Conservation (phyloP, 305 asterid species). For the Fraxinus baroniana region DNA sequence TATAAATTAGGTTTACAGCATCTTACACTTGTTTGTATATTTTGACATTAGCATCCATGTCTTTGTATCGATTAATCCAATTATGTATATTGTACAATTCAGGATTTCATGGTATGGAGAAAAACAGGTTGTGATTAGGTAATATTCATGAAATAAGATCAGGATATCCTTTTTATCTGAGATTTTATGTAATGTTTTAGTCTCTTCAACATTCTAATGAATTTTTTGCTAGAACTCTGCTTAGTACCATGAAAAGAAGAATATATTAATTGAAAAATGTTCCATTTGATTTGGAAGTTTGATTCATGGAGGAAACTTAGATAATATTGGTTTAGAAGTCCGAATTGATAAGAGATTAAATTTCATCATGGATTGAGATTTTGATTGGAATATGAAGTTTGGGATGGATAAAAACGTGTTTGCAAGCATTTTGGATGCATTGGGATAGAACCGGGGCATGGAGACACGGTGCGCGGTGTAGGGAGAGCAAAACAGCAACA, state of each 20-base stretch:
- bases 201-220: not conserved
- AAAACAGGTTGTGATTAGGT: not conserved
- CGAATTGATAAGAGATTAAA: not conserved
- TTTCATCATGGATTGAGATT: not conserved
- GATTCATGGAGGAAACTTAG: not conserved
- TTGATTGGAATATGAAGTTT: not conserved
- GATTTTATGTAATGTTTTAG: not conserved
- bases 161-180: not conserved
- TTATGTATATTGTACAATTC: not conserved
- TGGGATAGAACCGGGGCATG: not conserved
- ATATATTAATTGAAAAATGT: not conserved
- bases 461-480: not conserved
- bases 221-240: not conserved
- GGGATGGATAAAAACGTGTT: not conserved
- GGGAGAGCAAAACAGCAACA: not conserved
- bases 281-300: not conserved
- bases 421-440: not conserved
- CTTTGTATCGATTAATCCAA: not conserved
- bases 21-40: not conserved
- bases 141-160: not conserved
- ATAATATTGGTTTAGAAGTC: not conserved
- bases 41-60: not conserved
- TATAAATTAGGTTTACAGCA: not conserved
- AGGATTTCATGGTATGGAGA: not conserved
- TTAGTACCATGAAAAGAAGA: not conserved